Percentiles rank a stretch among this genome's conserved stretches.
Conservation (phyloP, 805 yeast genomes). For the Huiozyma sinensis region DNA sequence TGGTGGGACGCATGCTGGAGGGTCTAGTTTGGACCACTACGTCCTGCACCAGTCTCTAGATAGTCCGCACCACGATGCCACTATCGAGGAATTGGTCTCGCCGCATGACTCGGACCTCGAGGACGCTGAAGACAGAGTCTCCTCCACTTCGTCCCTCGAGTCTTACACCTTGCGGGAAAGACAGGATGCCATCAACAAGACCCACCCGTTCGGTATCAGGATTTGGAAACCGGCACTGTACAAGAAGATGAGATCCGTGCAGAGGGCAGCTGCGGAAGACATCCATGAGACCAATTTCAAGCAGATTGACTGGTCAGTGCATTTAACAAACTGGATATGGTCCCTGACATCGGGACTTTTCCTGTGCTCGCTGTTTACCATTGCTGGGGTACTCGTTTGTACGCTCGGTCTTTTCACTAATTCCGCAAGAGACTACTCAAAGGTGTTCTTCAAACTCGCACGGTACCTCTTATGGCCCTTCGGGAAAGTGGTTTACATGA, state of each 20-base stretch:
- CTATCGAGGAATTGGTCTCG: slow-evolving; percentile 8
- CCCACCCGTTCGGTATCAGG: slow-evolving; percentile 97
- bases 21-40: background rate
- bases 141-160: slow-evolving; percentile 44
- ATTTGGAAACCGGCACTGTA: slow-evolving; percentile 98
- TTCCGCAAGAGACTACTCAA: slow-evolving; percentile 53
- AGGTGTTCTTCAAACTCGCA: slow-evolving; percentile 50
- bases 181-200: slow-evolving; percentile 90
- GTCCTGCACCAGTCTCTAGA: slow-evolving; percentile 10
- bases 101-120: slow-evolving; percentile 6
- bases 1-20: background rate
- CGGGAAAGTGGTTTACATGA: slow-evolving; percentile 76
- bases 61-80: slow-evolving; percentile 7
- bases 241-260: slow-evolving; percentile 86
- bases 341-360: slow-evolving; percentile 58
- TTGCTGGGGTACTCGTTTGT: slow-evolving; percentile 34
- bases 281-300: slow-evolving; percentile 65
- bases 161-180: slow-evolving; percentile 83
- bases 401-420: slow-evolving; percentile 34
- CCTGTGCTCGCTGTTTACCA: slow-evolving; percentile 36
- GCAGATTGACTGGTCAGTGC: slow-evolving; percentile 50
- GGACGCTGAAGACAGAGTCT: slow-evolving; percentile 24
- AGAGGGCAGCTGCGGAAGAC: slow-evolving; percentile 83
- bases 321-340: slow-evolving; percentile 66
- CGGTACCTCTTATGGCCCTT: slow-evolving; percentile 74